These are phyloP conservation scores for Boeremia exigua DNA, from an alignment of 2,329 filamentous ascomycete species.

Conservation along the genomic window DNA sequence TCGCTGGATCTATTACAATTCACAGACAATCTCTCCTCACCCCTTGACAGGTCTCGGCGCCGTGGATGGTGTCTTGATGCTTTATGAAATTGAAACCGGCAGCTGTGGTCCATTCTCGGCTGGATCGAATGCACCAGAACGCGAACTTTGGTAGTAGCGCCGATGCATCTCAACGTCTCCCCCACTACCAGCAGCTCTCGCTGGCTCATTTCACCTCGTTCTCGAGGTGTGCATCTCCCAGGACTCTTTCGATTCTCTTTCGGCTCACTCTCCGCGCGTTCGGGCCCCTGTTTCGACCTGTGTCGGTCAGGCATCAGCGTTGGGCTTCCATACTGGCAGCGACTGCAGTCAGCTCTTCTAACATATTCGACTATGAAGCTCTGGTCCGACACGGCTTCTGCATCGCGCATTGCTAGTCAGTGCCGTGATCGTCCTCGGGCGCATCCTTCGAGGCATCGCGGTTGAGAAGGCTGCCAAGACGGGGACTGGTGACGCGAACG, in stretches of 20 bases:
- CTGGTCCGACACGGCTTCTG: neutral
- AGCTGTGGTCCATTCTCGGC: neutral
- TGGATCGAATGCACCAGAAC: slow-evolving; percentile 17
- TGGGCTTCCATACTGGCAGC: neutral
- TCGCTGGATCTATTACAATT: no score
- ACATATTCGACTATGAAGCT: neutral
- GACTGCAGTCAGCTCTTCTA: neutral
- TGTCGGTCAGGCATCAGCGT: neutral
- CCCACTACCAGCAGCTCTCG: slow-evolving; percentile 8
- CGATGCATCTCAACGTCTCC: slow-evolving; percentile 9
- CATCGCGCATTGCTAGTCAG: neutral
- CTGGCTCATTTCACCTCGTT: neutral
- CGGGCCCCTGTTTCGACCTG: neutral
- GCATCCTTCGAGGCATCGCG: slow-evolving; percentile 2
- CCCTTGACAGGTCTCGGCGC: no score
- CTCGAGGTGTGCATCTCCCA: neutral
- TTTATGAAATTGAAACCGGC: no score
- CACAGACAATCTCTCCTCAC: no score
- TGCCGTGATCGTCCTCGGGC: neutral
- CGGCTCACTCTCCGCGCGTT: neutral
- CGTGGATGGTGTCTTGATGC: no score
- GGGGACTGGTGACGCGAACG: slow-evolving; percentile 5
- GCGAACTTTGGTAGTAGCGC: slow-evolving; percentile 18
- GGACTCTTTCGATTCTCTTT: neutral
- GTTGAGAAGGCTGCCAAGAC: slow-evolving; percentile 9